Conservation (phyloP, 2,329 filamentous ascomycete genomes). For the Verruconis gallopava region DNA sequence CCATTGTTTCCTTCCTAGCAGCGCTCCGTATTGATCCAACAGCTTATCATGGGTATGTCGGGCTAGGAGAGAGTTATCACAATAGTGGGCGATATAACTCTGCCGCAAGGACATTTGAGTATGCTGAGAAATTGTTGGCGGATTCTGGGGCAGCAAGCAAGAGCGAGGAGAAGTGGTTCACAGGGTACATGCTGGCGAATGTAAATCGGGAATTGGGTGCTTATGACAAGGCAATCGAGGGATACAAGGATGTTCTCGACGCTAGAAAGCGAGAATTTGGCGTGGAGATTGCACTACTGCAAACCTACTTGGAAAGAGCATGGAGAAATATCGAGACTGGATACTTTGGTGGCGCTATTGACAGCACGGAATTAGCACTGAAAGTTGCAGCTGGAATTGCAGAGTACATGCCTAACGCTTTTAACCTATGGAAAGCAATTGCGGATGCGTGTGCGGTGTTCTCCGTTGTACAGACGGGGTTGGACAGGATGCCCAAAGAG, state of each 20-base stretch:
- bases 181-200: constrained; percentile 91
- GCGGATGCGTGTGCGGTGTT: constrained; percentile 83
- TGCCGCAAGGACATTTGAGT: constrained; percentile 80
- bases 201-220: constrained; percentile 87
- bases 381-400: constrained; percentile 51
- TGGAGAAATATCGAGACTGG: constrained; percentile 68
- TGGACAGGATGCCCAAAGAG: constrained; percentile 47
- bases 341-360: constrained; percentile 69
- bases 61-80: constrained; percentile 93
- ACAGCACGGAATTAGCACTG: constrained; percentile 57
- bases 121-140: too few relatives aligned
- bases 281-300: constrained; percentile 73
- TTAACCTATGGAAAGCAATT: constrained; percentile 91
- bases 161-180: constrained; percentile 70
- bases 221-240: constrained; percentile 65
- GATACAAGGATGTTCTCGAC: constrained; percentile 62
- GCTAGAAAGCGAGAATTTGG: constrained; percentile 65
- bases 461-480: constrained; percentile 58
- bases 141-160: too few relatives aligned
- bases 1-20: constrained; percentile 83
- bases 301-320: constrained; percentile 74
- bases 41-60: constrained; percentile 93
- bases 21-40: constrained; percentile 70
- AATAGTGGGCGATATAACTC: constrained; percentile 87
- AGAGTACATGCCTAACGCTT: constrained; percentile 51